Evolutionary conservation across 352 stramenopile genomes (phyloP), one percentile per base, ranked within the genome.

Genomic region (Thraustochytrium striatum): DNA sequence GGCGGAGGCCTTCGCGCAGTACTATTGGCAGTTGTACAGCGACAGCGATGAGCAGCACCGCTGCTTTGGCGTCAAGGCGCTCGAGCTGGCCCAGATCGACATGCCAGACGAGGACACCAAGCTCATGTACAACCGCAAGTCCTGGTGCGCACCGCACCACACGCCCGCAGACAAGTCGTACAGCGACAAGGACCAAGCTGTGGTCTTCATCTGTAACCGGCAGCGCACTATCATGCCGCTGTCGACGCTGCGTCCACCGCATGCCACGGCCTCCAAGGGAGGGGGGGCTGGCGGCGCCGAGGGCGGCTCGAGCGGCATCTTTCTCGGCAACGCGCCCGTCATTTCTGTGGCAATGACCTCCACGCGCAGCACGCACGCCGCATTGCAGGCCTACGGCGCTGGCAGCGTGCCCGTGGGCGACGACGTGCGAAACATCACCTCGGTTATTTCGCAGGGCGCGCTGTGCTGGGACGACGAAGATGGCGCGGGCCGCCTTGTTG

Each of bases 101-200:
- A 50, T 75, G 11, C 65, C 65, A 13, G 65, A 75, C 25, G 52
- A 75, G 25, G 65, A 75, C 25, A 75, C 65, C 21, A 30, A 25
- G 19, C 32, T 75, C 11, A 75, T 75, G 65, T 61, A 75, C 50
- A 75, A 72, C 13, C 65, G 65, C 61, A 75, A 75, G 65, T 41
- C 65, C 35, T 75, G 65, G 65, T 61, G 68, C 8, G 16, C 65
- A 5, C 65, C 65, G 13, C 47, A 62, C 35, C 41, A 70, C 50
- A 62, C 43, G 32, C 65, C 65, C 1, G 50, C 44, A 11, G 65
- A 73, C 35, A 36, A 65, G 25, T 73, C 65, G 13, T 61, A 55
- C 65, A 62, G 39, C 16, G 47, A 30, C 0, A 58, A 75, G 1
- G 65, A 75, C 52, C 32, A 75, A 38, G 65, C 58, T 61, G 41